Conservation (phyloP, 169 alveolate species). For the Ichthyophthirius multifiliis region DNA sequence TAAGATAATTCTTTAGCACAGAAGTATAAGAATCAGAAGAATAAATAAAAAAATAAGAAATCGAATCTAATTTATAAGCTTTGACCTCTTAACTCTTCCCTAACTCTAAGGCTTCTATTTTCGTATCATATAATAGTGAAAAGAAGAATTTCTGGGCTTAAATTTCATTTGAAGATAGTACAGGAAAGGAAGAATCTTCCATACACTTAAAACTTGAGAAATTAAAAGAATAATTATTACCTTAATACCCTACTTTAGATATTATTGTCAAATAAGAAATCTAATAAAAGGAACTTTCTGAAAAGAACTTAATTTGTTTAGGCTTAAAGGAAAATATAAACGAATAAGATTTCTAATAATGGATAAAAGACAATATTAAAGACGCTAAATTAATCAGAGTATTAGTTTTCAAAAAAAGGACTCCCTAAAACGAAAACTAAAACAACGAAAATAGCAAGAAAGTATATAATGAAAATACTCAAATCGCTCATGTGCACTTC, state of each 20-base stretch:
- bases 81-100: no score
- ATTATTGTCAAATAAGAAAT: no score
- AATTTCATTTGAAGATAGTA: neutral
- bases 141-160: neutral
- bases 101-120: no score
- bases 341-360: neutral
- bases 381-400: no score
- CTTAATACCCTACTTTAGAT: no score
- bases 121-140: neutral
- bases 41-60: no score
- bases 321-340: neutral
- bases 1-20: no score
- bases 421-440: neutral
- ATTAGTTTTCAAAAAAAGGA: no score
- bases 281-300: neutral
- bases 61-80: no score
- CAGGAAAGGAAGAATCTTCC: neutral
- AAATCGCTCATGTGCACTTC: neutral
- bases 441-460: neutral
- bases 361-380: neutral
- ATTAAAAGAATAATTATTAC: no score
- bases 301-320: neutral
- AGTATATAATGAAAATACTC: neutral
- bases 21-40: no score
- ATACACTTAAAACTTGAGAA: neutral